phyloP scores from a whole-genome alignment of 2,329 filamentous ascomycete species.

The Penicillium aurantiogriseum region DNA sequence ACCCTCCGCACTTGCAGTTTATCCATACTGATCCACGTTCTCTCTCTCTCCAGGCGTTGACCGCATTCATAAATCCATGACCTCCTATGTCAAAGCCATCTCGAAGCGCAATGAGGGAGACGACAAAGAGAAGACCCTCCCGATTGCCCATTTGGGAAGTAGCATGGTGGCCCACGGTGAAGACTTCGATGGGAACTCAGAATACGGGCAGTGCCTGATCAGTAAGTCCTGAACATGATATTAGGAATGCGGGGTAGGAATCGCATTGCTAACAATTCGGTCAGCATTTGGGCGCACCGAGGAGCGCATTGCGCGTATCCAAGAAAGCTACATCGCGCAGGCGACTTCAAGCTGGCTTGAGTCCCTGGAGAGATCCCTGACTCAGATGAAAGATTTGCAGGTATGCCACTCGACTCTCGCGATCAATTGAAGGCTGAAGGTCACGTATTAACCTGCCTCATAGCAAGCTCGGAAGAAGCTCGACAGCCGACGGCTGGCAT shows the following conservation, averaged over 20 bases:
- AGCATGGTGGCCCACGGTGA: slow-evolving; percentile 88
- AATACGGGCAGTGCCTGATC: slow-evolving; percentile 83
- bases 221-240: slow-evolving; percentile 48
- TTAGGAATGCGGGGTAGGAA: not conserved
- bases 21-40: not conserved
- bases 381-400: slow-evolving; percentile 98
- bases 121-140: slow-evolving; percentile 82
- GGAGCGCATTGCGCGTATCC: slow-evolving; percentile 79
- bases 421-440: not conserved
- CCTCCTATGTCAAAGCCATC: slow-evolving; percentile 80
- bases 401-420: slow-evolving; percentile 49
- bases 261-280: slow-evolving; percentile 3
- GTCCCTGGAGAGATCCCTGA: slow-evolving; percentile 81
- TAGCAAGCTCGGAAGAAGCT: slow-evolving; percentile 87
- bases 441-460: slow-evolving; percentile 9
- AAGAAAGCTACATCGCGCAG: slow-evolving; percentile 76
- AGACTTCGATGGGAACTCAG: slow-evolving; percentile 86
- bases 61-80: slow-evolving; percentile 81
- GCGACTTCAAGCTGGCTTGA: slow-evolving; percentile 85
- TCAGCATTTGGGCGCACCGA: slow-evolving; percentile 78
- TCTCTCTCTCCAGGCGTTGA: slow-evolving; percentile 71
- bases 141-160: slow-evolving; percentile 74
- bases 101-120: slow-evolving; percentile 81
- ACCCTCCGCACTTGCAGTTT: not conserved
- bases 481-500: slow-evolving; percentile 81